phyloP scores from a whole-genome alignment of 2,329 filamentous ascomycete genomes.

The Aspergillus vadensis region DNA sequence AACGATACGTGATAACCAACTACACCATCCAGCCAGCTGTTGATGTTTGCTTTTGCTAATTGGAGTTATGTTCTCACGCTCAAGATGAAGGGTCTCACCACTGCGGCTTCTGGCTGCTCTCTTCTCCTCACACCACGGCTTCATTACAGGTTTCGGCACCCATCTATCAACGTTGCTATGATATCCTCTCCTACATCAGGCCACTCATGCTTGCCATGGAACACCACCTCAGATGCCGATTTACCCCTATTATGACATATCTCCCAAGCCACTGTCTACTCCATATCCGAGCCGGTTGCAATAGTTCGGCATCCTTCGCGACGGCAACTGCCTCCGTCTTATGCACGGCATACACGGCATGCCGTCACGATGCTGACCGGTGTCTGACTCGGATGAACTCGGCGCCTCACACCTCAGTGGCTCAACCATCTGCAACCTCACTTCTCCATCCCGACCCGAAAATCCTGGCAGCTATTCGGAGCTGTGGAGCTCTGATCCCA shows the following conservation, averaged over 20 bases:
- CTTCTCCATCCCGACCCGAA: not conserved
- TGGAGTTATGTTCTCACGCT: too few species aligned
- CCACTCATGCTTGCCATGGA: not conserved
- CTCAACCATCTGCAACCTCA: not conserved
- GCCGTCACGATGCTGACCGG: not conserved
- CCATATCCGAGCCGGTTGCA: not conserved
- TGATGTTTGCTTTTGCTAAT: not conserved
- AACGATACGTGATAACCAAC: slow-evolving; percentile 39
- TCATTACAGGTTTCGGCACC: not conserved
- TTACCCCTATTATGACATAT: not conserved
- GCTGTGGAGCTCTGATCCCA: not conserved
- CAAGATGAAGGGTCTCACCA: not conserved
- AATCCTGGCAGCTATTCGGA: not conserved
- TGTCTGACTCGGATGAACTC: not conserved
- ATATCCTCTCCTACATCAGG: not conserved
- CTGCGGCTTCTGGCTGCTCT: not conserved
- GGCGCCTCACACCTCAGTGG: not conserved
- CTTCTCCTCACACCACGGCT: not conserved
- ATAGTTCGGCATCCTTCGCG: not conserved
- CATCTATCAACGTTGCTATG: not conserved
- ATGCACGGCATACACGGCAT: slow-evolving; percentile 1
- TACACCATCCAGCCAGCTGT: slow-evolving; percentile 15
- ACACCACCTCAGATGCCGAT: not conserved
- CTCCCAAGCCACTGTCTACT: not conserved
- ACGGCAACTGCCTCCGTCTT: not conserved